These are phyloP conservation scores for Fomitopsis palustris DNA, from an alignment of 1,284 basidiomycete species.

Conservation along the genomic window DNA sequence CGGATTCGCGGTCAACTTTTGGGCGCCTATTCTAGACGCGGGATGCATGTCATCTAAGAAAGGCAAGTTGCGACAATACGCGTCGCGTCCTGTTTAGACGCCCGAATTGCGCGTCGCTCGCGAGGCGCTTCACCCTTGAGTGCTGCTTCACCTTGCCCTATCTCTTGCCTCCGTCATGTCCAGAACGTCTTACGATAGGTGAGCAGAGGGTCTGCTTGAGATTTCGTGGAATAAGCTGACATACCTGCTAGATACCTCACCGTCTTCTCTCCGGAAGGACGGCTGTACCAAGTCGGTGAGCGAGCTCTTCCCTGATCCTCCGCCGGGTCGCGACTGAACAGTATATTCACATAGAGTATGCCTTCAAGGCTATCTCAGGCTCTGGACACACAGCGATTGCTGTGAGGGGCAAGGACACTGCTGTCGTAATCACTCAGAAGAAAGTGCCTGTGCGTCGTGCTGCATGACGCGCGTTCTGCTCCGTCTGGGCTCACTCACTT, in stretches of 20 bases:
- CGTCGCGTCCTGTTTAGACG: constrained; percentile 16
- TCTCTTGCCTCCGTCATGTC: constrained; percentile 51
- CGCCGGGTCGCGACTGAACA: neutral
- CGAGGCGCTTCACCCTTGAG: constrained; percentile 3
- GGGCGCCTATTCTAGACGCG: neutral
- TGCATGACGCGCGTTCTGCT: constrained; percentile 1
- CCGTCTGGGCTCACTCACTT: neutral
- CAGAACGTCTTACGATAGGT: constrained; percentile 81
- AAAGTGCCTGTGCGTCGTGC: constrained; percentile 85
- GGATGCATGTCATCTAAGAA: neutral
- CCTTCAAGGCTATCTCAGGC: constrained; percentile 98
- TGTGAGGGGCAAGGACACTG: constrained; percentile 91
- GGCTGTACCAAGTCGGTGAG: constrained; percentile 96
- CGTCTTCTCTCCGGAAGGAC: constrained; percentile 93
- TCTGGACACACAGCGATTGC: constrained; percentile 94
- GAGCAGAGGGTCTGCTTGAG: neutral
- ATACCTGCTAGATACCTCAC: constrained; percentile 67
- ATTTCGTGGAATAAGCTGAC: neutral
- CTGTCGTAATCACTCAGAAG: constrained; percentile 96
- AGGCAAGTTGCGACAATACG: neutral
- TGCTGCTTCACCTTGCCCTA: constrained; percentile 2
- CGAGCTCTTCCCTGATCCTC: constrained; percentile 13
- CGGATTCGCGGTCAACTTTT: neutral
- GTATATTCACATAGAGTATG: constrained; percentile 71
- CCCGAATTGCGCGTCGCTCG: constrained; percentile 30